phyloP scores from a whole-genome alignment of 768 basidiomycete genomes.

The Filobasidium wieringae region DNA sequence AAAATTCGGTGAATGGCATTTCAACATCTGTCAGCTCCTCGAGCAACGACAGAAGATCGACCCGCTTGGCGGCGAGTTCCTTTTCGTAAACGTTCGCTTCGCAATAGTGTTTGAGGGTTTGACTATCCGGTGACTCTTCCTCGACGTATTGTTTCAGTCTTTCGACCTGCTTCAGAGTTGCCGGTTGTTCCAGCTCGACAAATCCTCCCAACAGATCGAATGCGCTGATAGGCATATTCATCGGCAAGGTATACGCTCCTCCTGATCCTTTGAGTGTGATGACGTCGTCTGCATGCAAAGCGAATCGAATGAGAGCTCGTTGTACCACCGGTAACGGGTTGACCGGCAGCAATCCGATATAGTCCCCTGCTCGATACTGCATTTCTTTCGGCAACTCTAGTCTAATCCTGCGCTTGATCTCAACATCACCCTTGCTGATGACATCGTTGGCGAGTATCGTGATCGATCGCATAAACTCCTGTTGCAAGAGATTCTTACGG shows the following conservation, averaged over 20 bases:
- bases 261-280: slow-evolving; percentile 38
- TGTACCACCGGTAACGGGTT: slow-evolving; percentile 12
- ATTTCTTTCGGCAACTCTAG: slow-evolving; percentile 11
- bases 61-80: slow-evolving; percentile 38
- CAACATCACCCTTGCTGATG: slow-evolving; percentile 6
- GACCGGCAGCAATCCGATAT: slow-evolving; percentile 42
- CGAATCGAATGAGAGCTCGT: slow-evolving; percentile 13
- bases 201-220: slow-evolving; percentile 43
- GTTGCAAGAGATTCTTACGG: slow-evolving; percentile 1
- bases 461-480: slow-evolving; percentile 6
- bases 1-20: slow-evolving; percentile 40
- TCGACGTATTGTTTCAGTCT: slow-evolving; percentile 31
- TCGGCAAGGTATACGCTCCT: slow-evolving; percentile 42
- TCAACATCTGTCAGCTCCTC: slow-evolving; percentile 40
- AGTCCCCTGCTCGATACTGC: slow-evolving; percentile 45
- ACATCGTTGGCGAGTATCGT: slow-evolving; percentile 12
- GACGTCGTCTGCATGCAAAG: slow-evolving; percentile 12
- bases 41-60: slow-evolving; percentile 44
- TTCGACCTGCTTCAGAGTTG: slow-evolving; percentile 42
- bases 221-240: slow-evolving; percentile 40
- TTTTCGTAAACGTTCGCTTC: slow-evolving; percentile 31
- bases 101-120: slow-evolving; percentile 34
- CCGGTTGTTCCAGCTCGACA: slow-evolving; percentile 46
- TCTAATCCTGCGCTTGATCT: slow-evolving; percentile 14
- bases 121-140: slow-evolving; percentile 23